These are phyloP conservation scores for Pestalotiopsis sp. DNA, from an alignment of 2,329 filamentous ascomycete genomes.

Conservation along the genomic window DNA sequence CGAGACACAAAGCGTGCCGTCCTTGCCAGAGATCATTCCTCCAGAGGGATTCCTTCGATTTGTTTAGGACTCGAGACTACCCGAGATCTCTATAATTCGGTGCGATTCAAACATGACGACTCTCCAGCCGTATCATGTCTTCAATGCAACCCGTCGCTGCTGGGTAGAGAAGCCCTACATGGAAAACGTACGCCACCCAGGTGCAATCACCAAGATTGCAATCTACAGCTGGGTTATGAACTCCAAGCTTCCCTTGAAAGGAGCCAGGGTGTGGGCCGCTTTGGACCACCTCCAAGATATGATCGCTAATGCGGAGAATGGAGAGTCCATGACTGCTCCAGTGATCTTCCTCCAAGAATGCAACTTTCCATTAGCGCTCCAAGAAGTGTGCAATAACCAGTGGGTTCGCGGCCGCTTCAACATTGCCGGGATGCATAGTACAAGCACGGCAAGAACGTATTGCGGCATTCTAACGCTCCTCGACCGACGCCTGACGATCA, in stretches of 20 bases:
- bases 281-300: conserved; percentile 24
- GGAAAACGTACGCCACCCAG: not conserved
- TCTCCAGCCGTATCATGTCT: conserved; percentile 27
- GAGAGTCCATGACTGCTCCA: conserved; percentile 26
- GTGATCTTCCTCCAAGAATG: conserved; percentile 57
- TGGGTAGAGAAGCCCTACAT: conserved; percentile 19
- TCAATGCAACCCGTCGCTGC: conserved; percentile 17
- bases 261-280: conserved; percentile 27
- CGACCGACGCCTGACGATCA: conserved; percentile 43
- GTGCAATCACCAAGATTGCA: conserved; percentile 21
- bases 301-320: not conserved
- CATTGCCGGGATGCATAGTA: conserved; percentile 45
- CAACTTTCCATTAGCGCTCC: conserved; percentile 40
- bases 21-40: too few species aligned
- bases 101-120: conserved; percentile 28
- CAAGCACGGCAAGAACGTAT: conserved; percentile 41
- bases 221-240: conserved; percentile 36
- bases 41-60: too few species aligned
- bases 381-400: conserved; percentile 38
- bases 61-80: conserved; percentile 11
- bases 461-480: conserved; percentile 57
- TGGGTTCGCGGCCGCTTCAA: conserved; percentile 50
- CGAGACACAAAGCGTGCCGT: too few species aligned
- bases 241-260: conserved; percentile 30
- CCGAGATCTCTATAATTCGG: conserved; percentile 19